Evolutionary conservation across 2,329 filamentous ascomycete genomes (phyloP), one percentile per base, ranked within the genome.

Genomic region (Pleurostoma richardsiae): DNA sequence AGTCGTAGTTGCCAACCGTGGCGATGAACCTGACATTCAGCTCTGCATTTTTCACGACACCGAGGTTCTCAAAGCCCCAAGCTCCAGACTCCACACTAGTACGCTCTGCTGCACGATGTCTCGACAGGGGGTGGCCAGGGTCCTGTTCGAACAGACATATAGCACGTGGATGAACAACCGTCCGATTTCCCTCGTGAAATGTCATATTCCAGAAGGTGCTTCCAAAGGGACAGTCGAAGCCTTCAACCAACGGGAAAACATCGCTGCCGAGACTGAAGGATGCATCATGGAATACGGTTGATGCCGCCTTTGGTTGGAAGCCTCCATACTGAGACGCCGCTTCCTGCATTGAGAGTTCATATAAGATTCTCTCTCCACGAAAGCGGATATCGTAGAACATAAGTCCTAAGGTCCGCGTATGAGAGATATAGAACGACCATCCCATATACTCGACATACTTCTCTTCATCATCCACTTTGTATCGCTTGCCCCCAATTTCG

Each of bases 391-490:
- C 74, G 53, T 67, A 73, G 19, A 77, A 60, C 52, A 64, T 67
- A 8, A 77, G 51, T 1, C 72, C 74, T 3, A 71, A 36, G 3
- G 68, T 63, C 39, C 68, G 67, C 4, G 65, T 65, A 50, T 68
- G 70, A 8, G 68, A 60, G n/a, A 79, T 61, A 53, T 73, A 81
- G 54, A 82, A 78, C 45, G 56, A 63, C 50, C 70, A 77, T 45
- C 69, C 72, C 72, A 77, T 75, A 72, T 71, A 77, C 45, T 70
- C 62, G 30, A 77, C 65, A 46, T 73, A 76, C 41, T 71, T 66
- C 29, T 69, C 52, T 36, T 68, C 54, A 3, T 50, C 43, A 45
- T 77, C 73, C 8, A 77, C 60, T 2, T 54, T 54, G 51, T 67
- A 77, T 6, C 74, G 62, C 6, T 65, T 59, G 7, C 64, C 67